These are phyloP conservation scores for Citrus mangshanensis DNA, from an alignment of 345 rosid genomes.

Conservation along the genomic window DNA sequence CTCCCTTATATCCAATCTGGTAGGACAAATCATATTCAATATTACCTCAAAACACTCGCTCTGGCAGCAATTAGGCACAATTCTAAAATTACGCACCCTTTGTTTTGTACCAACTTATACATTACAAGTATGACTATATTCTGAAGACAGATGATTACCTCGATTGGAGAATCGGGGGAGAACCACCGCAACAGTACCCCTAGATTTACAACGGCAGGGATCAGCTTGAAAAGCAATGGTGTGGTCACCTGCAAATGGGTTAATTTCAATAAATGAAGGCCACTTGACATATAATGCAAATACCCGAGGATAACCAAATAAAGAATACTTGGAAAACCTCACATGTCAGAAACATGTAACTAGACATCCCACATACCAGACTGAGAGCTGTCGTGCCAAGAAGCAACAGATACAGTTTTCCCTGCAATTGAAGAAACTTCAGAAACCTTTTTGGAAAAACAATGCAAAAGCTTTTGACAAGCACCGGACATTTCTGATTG, in stretches of 20 bases:
- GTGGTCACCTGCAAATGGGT: conserved; percentile 69
- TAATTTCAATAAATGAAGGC: background rate
- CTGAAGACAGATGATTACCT: conserved; percentile 44
- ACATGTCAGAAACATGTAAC: background rate
- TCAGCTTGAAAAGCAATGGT: conserved; percentile 91
- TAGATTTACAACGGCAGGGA: conserved; percentile 87
- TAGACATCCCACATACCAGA: conserved; percentile 32
- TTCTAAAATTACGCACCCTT: conserved; percentile 5
- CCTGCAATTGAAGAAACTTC: conserved; percentile 41
- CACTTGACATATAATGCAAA: background rate
- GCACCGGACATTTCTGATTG: background rate
- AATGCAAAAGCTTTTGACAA: background rate
- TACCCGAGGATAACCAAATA: background rate
- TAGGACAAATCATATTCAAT: conserved; percentile 35
- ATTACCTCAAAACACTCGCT: conserved; percentile 19
- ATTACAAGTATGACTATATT: background rate
- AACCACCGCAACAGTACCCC: conserved; percentile 94
- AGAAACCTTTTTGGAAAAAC: background rate
- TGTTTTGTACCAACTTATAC: background rate
- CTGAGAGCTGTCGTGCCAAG: conserved; percentile 93
- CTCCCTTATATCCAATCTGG: conserved; percentile 91
- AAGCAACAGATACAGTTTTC: conserved; percentile 81
- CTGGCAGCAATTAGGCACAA: conserved; percentile 14
- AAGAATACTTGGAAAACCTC: background rate
- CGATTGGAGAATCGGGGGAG: conserved; percentile 62